These are phyloP conservation scores for Vigna reflexopilosa DNA, from an alignment of 306 rosid species.

Conservation along the genomic window DNA sequence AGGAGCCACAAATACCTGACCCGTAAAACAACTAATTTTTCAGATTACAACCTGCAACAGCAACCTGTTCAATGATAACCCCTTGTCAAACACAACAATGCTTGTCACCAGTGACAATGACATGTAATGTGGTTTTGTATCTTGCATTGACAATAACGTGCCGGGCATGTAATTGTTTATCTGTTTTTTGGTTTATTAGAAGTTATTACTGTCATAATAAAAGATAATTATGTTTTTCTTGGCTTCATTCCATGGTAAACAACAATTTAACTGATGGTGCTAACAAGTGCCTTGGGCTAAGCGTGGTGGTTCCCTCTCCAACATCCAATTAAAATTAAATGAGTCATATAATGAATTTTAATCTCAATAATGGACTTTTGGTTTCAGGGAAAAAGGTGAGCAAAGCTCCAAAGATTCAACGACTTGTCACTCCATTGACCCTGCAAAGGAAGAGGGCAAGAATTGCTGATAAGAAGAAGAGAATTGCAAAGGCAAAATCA, in stretches of 20 bases:
- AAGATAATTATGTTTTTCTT: not conserved
- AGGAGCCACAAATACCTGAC: too few relatives aligned
- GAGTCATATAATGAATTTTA: not conserved
- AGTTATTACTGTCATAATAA: not conserved
- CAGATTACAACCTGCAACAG: not conserved
- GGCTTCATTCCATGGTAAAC: not conserved
- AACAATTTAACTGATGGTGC: not conserved
- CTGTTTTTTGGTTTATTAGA: not conserved
- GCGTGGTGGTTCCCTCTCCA: too few relatives aligned
- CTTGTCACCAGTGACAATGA: not conserved
- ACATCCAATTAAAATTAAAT: too few relatives aligned
- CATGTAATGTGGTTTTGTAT: not conserved
- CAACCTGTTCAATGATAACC: not conserved
- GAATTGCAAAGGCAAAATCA: slow-evolving; percentile 52
- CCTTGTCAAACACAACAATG: not conserved
- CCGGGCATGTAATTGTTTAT: not conserved
- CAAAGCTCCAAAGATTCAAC: slow-evolving; percentile 50
- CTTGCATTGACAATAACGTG: not conserved
- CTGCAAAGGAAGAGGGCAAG: slow-evolving; percentile 50
- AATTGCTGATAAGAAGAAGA: slow-evolving; percentile 51
- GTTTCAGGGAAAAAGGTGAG: slow-evolving; percentile 50
- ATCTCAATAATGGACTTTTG: slow-evolving; percentile 1
- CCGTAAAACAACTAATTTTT: not conserved
- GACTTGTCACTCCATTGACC: slow-evolving; percentile 47
- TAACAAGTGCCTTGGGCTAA: not conserved